These are phyloP conservation scores for Penicillium mononematosum DNA, from an alignment of 495 filamentous ascomycete species.

Conservation along the genomic window DNA sequence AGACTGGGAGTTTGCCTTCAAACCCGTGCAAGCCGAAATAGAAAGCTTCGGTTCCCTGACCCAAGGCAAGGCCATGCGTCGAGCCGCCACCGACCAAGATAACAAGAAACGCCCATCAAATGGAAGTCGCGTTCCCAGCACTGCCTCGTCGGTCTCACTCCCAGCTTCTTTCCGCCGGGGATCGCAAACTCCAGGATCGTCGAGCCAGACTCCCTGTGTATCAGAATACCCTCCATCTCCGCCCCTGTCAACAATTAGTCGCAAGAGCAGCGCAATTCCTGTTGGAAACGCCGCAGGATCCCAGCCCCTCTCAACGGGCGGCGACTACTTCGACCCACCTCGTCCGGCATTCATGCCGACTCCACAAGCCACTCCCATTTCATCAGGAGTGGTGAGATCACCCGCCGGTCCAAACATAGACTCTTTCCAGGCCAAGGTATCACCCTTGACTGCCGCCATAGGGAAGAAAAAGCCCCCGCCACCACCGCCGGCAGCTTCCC, in stretches of 20 bases:
- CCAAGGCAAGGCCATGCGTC: constrained; percentile 71
- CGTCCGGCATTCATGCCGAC: constrained; percentile 12
- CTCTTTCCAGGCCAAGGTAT: constrained; percentile 48
- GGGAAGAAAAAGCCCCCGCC: constrained; percentile 66
- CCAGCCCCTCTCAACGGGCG: constrained; percentile 23
- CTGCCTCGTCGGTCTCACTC: constrained; percentile 12
- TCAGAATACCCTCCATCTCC: constrained; percentile 19
- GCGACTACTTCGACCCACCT: constrained; percentile 21
- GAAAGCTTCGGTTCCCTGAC: constrained; percentile 71
- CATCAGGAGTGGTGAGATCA: constrained; percentile 21
- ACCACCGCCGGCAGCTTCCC: constrained; percentile 62
- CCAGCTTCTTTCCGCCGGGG: constrained; percentile 15
- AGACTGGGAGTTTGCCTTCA: constrained; percentile 66
- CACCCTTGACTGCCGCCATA: constrained; percentile 21
- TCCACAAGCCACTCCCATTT: constrained; percentile 14
- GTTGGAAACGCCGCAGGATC: constrained; percentile 19
- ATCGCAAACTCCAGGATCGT: constrained; percentile 23
- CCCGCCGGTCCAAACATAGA: constrained; percentile 40
- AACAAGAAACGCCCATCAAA: constrained; percentile 33
- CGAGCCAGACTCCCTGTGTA: constrained; percentile 17
- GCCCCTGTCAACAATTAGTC: constrained; percentile 22
- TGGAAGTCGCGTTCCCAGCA: constrained; percentile 21
- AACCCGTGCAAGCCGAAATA: constrained; percentile 63
- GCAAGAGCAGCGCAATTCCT: constrained; percentile 4
- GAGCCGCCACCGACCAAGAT: constrained; percentile 53